Percentiles rank a stretch among this genome's conserved stretches.
phyloP scores from a whole-genome alignment of 2,329 filamentous ascomycete genomes.

The Beauveria medogensis region DNA sequence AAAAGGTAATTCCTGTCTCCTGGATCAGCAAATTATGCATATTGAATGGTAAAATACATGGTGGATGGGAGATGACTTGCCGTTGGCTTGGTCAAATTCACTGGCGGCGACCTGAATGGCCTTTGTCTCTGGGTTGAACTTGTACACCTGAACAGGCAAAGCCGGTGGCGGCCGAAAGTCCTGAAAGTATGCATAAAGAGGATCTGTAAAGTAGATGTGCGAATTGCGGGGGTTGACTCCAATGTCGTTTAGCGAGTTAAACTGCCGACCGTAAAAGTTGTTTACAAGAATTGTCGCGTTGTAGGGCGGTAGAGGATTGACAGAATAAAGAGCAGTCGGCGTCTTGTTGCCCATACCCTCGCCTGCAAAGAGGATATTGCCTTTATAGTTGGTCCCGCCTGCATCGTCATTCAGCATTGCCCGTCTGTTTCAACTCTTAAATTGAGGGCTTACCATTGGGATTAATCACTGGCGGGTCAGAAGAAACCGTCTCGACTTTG shows the following conservation, averaged over 20 bases:
- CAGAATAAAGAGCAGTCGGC: not conserved
- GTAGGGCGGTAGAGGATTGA: not conserved
- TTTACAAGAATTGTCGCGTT: constrained; percentile 37
- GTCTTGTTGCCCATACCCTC: constrained; percentile 39
- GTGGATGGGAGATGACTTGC: constrained; percentile 14
- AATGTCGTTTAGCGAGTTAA: constrained; percentile 54
- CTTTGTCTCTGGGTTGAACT: constrained; percentile 41
- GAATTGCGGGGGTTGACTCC: constrained; percentile 43
- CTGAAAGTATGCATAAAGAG: constrained; percentile 51
- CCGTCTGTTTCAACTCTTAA: not conserved
- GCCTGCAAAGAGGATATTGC: constrained; percentile 39
- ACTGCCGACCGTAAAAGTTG: constrained; percentile 51
- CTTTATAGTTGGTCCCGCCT: constrained; percentile 43
- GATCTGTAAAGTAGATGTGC: constrained; percentile 59
- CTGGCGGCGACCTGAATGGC: constrained; percentile 49
- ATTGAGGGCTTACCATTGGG: constrained; percentile 34
- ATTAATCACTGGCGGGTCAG: constrained; percentile 37
- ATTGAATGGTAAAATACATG: not conserved
- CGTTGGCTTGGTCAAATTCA: constrained; percentile 48
- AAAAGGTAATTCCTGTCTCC: constrained; percentile 42
- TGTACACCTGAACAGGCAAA: constrained; percentile 51
- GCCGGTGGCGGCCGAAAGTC: constrained; percentile 46
- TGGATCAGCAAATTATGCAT: not conserved
- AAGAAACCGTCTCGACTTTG: constrained; percentile 32
- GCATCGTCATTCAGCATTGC: not conserved